A percentile compares a stretch with the other conserved stretches of the same genome.
phyloP scores from a whole-genome alignment of 1,284 basidiomycete species.

The Papiliotrema laurentii region DNA sequence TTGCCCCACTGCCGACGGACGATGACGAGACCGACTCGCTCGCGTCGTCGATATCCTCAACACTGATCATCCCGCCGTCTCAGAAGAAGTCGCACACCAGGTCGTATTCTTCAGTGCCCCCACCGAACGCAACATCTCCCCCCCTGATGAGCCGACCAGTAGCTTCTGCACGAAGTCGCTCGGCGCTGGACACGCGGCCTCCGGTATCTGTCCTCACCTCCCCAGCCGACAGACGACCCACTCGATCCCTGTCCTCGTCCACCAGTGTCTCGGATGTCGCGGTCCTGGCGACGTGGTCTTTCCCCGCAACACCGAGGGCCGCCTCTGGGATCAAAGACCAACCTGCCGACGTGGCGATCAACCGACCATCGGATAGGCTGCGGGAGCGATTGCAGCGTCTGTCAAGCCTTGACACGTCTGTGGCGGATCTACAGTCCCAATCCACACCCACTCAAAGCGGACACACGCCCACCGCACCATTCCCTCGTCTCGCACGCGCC shows the following conservation, averaged over 20 bases:
- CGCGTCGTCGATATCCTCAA: no score
- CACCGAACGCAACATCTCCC: neutral
- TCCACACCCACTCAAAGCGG: neutral
- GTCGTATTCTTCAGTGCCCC: neutral
- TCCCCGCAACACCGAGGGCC: conserved; percentile 11
- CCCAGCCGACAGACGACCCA: neutral
- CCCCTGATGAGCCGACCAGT: neutral
- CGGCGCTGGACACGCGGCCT: neutral
- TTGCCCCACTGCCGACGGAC: neutral
- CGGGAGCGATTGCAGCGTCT: conserved; percentile 8
- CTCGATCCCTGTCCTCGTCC: conserved; percentile 2
- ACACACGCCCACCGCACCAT: neutral
- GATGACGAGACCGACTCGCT: neutral
- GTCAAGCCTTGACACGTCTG: conserved; percentile 7
- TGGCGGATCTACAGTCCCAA: neutral
- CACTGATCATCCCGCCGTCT: neutral
- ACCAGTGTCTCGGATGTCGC: conserved; percentile 12
- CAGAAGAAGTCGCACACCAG: neutral
- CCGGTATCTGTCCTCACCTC: neutral
- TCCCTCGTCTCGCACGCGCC: neutral
- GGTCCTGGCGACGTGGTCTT: conserved; percentile 18
- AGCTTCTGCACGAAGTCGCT: neutral
- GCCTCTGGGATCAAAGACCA: neutral
- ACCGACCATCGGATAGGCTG: conserved; percentile 3
- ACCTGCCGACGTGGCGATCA: neutral